Conservation (phyloP, 2,329 filamentous ascomycete genomes). For the Scytalidium sp. region DNA sequence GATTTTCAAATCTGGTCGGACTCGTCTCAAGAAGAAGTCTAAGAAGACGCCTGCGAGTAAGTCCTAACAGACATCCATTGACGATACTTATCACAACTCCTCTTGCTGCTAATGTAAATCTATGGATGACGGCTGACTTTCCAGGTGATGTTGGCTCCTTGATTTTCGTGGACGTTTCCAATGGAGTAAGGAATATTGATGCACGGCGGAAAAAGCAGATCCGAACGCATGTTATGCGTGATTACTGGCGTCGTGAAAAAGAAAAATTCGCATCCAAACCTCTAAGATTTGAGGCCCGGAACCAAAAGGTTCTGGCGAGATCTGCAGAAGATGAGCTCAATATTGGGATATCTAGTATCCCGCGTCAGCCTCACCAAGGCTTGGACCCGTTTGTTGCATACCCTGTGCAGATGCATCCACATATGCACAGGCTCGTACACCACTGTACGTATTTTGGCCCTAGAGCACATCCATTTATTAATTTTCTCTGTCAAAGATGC, state of each 20-base stretch:
- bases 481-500: background rate
- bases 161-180: background rate
- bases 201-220: background rate
- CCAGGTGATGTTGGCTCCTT: background rate
- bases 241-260: background rate
- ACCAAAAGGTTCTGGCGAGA: background rate
- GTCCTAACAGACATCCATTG: too few relatives aligned
- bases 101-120: background rate
- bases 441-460: background rate
- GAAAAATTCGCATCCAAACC: too few relatives aligned
- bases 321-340: background rate
- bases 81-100: background rate
- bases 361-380: background rate
- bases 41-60: too few relatives aligned
- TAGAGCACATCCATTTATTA: background rate
- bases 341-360: background rate
- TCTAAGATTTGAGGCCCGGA: background rate
- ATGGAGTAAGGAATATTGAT: background rate
- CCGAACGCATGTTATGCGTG: background rate
- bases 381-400: background rate
- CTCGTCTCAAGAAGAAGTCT: background rate
- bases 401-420: background rate
- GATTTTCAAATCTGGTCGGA: background rate
- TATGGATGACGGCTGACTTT: background rate
- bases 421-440: background rate